phyloP scores from a whole-genome alignment of 108 stramenopile genomes.

The Cyclostephanos tholiformis region DNA sequence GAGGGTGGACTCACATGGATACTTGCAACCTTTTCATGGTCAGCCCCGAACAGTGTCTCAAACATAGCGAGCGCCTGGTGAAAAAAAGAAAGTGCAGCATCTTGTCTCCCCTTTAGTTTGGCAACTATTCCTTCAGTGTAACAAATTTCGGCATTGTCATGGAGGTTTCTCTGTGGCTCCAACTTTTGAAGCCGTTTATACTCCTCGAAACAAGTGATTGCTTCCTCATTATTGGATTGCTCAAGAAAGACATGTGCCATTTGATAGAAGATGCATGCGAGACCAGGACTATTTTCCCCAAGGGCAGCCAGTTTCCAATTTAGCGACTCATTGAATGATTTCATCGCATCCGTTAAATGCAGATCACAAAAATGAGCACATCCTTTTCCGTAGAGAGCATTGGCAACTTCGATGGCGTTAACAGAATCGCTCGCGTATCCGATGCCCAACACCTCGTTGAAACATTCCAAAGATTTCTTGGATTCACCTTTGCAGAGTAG shows the following conservation, averaged over 20 bases:
- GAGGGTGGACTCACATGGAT: conserved; percentile 29
- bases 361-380: conserved; percentile 48
- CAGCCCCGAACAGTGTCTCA: conserved; percentile 38
- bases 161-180: conserved; percentile 39
- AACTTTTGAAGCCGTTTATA: conserved; percentile 38
- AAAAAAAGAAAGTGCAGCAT: conserved; percentile 40
- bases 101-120: conserved; percentile 41
- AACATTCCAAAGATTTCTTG: conserved; percentile 37
- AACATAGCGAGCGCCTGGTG: conserved; percentile 47
- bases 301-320: conserved; percentile 54
- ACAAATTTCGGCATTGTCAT: conserved; percentile 53
- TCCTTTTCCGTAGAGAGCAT: conserved; percentile 55
- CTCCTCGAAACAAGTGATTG: conserved; percentile 46
- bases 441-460: conserved; percentile 50
- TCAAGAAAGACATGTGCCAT: conserved; percentile 52
- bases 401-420: conserved; percentile 44
- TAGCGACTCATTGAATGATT: conserved; percentile 51
- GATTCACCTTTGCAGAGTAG: conserved; percentile 45
- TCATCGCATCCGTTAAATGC: conserved; percentile 51
- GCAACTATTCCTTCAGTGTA: conserved; percentile 42
- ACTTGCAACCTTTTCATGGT: conserved; percentile 48
- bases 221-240: conserved; percentile 41
- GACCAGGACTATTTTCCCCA: conserved; percentile 45
- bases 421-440: conserved; percentile 46
- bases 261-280: conserved; percentile 55